Evolutionary conservation across 1,284 basidiomycete genomes (phyloP), one percentile per base, ranked within the genome.

Genomic region (Bondarzewia mesenterica): DNA sequence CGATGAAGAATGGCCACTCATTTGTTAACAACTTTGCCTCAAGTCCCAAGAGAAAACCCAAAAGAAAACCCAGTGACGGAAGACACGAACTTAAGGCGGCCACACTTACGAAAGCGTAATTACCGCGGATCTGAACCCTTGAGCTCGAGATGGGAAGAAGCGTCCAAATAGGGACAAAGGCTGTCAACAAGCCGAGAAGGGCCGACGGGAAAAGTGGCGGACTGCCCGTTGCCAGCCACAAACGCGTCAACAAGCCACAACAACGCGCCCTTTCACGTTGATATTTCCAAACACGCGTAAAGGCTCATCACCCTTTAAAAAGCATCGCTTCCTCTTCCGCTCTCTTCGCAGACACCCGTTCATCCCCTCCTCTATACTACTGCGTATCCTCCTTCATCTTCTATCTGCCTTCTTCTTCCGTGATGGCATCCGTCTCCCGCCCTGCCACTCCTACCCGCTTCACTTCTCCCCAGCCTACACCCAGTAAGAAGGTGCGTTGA

Each of bases 401-500:
- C 43, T 14, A 42, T 16, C 10, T 16, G 10, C 47, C 42, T 35
- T 32, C 38, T 37, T 29, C 16, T 25, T 29, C 15, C 15, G 10
- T 46, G 43, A 55, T 55, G 54, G 48, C 54, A 15, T 50, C 53
- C 3, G 10, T 52, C 38, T 4, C 50, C 7, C 46, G 50, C 8
- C 50, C 54, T 6, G 47, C 51, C 26, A 55, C 54, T 4, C 53
- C 54, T 38, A 29, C 40, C 21, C 49, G 36, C 18, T 46, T 27
- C 36, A 20, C 27, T 2, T 14, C 37, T 15, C 49, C 44, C 25
- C 50, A 55, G 47, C 50, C 51, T 6, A 55, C 54, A 1, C 54
- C 54, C 3, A 55, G 54, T 40, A 55, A 55, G 37, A 55, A 55
- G 54, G 54, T 55, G 14, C 23, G 50, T 32, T 32, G n/a, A 32